Evolutionary conservation across 441 rosid genomes (phyloP).

Genomic region (Geranium incanum): DNA sequence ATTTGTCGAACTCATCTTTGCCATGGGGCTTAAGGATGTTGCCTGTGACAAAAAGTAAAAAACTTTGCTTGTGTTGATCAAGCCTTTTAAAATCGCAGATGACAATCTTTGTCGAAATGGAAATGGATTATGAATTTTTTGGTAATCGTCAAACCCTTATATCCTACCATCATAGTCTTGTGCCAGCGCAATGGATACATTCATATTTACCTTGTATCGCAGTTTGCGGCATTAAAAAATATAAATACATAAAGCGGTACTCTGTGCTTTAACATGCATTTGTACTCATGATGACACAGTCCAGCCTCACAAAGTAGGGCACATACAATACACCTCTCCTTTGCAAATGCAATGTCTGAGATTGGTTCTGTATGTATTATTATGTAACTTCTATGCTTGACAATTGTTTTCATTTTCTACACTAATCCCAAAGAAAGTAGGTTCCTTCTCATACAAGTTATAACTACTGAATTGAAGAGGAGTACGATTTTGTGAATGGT

Average conservation of each 20-base stretch:
- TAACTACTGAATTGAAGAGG: background rate
- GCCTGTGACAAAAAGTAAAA: background rate
- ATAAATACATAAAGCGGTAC: background rate
- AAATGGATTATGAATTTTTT: background rate
- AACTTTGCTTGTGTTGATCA: background rate
- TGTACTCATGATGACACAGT: background rate
- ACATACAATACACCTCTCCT: background rate
- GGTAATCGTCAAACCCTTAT: background rate
- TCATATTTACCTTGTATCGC: slow-evolving; percentile 1
- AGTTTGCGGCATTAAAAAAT: background rate
- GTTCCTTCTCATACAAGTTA: background rate
- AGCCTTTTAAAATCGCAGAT: background rate
- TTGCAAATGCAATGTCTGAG: background rate
- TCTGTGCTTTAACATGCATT: background rate
- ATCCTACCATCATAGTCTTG: background rate
- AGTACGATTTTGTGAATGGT: background rate
- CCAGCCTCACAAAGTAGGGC: background rate
- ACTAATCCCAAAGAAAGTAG: background rate
- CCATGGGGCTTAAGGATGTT: background rate
- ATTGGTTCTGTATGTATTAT: background rate
- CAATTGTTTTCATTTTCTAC: background rate
- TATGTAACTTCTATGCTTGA: background rate
- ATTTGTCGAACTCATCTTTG: background rate
- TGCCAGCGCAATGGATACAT: background rate
- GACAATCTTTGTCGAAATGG: background rate